A percentile compares a stretch with the other conserved stretches of the same genome.
phyloP scores from a whole-genome alignment of 208 protist species.

The Vickermania ingenoplastis region DNA sequence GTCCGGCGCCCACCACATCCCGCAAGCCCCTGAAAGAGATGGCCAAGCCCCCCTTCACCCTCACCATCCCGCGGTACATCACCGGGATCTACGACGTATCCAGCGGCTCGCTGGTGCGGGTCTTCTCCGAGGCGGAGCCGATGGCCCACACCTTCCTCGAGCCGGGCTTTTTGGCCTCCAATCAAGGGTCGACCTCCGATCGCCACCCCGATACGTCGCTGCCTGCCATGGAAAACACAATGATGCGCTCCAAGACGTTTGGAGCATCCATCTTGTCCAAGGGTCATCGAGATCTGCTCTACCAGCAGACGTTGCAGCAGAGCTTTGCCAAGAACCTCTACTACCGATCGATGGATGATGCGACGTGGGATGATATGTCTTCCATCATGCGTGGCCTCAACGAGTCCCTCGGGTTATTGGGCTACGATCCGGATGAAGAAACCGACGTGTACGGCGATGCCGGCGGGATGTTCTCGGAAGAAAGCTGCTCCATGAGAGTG shows the following conservation, averaged over 20 bases:
- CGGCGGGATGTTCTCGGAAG: conserved; percentile 4
- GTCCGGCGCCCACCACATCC: background rate
- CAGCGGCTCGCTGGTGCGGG: conserved; percentile 52
- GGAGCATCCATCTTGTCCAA: background rate
- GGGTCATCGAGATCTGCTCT: background rate
- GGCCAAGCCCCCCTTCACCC: conserved; percentile 13
- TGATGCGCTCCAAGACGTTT: background rate
- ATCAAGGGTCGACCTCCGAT: background rate
- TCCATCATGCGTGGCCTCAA: conserved; percentile 57
- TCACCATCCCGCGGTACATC: conserved; percentile 60
- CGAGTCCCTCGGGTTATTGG: conserved; percentile 53
- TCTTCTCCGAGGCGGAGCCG: conserved; percentile 10
- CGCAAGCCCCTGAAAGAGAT: conserved; percentile 1
- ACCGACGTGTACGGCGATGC: conserved; percentile 1
- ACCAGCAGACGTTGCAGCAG: background rate
- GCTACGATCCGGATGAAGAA: conserved; percentile 41
- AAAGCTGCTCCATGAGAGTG: conserved; percentile 41
- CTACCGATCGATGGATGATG: conserved; percentile 36
- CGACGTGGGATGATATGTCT: conserved; percentile 47
- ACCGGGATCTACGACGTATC: conserved; percentile 80
- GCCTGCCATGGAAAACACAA: conserved; percentile 1
- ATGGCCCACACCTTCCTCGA: background rate
- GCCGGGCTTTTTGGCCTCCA: background rate
- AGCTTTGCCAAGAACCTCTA: background rate
- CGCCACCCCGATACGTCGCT: background rate